phyloP scores from a whole-genome alignment of 768 basidiomycete genomes.

The Lenzites betulinus region DNA sequence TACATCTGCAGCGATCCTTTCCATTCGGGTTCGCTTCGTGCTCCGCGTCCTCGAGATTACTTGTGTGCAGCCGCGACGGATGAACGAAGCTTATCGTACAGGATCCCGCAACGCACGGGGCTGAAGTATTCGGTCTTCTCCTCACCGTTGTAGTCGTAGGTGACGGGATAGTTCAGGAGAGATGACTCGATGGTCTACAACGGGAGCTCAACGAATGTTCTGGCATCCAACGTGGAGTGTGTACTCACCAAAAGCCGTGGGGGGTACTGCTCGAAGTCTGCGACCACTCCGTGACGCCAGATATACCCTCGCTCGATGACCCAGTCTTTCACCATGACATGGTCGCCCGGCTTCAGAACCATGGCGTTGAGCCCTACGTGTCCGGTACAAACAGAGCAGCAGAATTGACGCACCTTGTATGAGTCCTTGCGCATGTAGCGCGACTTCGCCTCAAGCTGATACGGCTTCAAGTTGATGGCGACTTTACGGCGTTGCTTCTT shows the following conservation, averaged over 20 bases:
- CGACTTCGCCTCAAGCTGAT: background rate
- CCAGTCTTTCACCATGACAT: background rate
- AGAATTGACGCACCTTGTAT: background rate
- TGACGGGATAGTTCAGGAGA: background rate
- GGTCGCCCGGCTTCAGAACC: background rate
- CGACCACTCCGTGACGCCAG: conserved; percentile 4
- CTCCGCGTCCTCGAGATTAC: background rate
- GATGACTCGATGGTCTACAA: background rate
- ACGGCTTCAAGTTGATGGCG: background rate
- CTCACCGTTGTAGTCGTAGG: background rate
- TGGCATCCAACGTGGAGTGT: background rate
- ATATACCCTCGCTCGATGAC: background rate
- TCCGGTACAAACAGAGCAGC: background rate
- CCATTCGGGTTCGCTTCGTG: too few relatives aligned
- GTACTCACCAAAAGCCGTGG: background rate
- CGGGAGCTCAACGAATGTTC: background rate
- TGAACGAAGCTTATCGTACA: conserved; percentile 5
- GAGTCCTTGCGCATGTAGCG: background rate
- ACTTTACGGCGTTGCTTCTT: background rate
- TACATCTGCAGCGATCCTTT: too few relatives aligned
- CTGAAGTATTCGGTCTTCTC: background rate
- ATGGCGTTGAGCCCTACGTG: background rate
- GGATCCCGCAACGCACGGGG: background rate
- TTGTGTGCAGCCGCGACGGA: background rate
- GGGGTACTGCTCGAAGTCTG: background rate